Percentiles rank a stretch among this genome's conserved stretches.
Evolutionary conservation across 2,329 filamentous ascomycete species (phyloP).

Genomic region (Mariannaea sp.): DNA sequence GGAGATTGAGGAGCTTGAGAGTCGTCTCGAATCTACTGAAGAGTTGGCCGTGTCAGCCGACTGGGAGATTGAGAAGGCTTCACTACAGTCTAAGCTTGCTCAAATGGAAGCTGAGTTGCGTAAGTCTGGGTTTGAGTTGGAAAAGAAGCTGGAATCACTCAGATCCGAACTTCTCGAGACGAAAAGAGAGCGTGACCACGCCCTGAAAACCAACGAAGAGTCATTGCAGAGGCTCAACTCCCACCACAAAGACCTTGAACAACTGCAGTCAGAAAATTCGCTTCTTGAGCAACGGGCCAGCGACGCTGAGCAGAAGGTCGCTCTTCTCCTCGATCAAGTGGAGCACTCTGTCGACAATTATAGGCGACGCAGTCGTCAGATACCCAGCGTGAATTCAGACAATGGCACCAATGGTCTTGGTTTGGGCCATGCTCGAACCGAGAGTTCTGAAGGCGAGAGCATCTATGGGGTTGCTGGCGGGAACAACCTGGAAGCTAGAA

Average conservation of each 20-base stretch:
- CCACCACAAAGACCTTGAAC: slow-evolving; percentile 72
- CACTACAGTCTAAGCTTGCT: slow-evolving; percentile 71
- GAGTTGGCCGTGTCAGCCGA: slow-evolving; percentile 54
- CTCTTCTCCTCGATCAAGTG: slow-evolving; percentile 90
- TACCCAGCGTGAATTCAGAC: slow-evolving; percentile 57
- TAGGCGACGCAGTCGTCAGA: slow-evolving; percentile 73
- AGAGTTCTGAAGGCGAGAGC: slow-evolving; percentile 66
- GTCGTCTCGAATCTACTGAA: slow-evolving; percentile 49
- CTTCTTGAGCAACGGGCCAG: slow-evolving; percentile 81
- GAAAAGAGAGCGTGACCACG: slow-evolving; percentile 70
- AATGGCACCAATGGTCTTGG: slow-evolving; percentile 43
- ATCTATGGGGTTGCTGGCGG: slow-evolving; percentile 58
- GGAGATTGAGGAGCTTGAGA: slow-evolving; percentile 74
- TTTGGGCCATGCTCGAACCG: slow-evolving; percentile 54
- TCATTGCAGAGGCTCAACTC: slow-evolving; percentile 61
- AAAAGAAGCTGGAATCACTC: slow-evolving; percentile 71
- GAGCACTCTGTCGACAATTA: slow-evolving; percentile 94
- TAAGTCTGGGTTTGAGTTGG: slow-evolving; percentile 67
- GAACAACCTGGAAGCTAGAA: slow-evolving; percentile 51
- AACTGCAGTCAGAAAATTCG: slow-evolving; percentile 80
- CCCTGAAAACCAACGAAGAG: slow-evolving; percentile 60
- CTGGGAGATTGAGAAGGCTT: slow-evolving; percentile 76
- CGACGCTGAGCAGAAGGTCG: slow-evolving; percentile 93
- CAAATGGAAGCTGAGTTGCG: slow-evolving; percentile 71
- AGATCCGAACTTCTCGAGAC: slow-evolving; percentile 70